Conservation (phyloP, 2,329 filamentous ascomycete species). For the Cordyceps cicadae region DNA sequence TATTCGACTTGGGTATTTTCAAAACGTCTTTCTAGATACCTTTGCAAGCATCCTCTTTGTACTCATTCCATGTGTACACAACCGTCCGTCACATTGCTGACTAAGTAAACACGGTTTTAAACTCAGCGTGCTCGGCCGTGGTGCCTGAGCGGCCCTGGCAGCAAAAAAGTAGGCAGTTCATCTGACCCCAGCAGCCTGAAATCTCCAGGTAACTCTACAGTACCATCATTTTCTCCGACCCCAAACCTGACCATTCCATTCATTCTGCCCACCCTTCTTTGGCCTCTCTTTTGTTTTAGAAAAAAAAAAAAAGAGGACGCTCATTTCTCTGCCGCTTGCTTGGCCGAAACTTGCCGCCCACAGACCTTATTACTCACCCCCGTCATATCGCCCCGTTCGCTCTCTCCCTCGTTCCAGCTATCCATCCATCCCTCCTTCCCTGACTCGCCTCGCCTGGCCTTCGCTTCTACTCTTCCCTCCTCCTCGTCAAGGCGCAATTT, state of each 20-base stretch:
- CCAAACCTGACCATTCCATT: not conserved
- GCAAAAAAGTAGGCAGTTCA: not conserved
- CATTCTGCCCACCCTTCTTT: not conserved
- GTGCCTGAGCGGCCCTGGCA: too few relatives aligned
- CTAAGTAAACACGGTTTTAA: too few relatives aligned
- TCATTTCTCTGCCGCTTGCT: too few relatives aligned
- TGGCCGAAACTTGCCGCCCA: too few relatives aligned
- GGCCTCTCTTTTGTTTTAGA: not conserved
- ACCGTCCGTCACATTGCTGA: too few relatives aligned
- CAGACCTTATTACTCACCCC: not conserved
- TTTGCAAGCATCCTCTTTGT: too few relatives aligned
- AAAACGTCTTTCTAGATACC: too few relatives aligned
- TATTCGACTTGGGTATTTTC: too few relatives aligned
- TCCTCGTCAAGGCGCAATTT: conserved; percentile 11
- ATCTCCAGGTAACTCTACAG: not conserved
- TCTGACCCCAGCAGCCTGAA: not conserved
- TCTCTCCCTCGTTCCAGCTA: not conserved
- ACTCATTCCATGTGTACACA: too few relatives aligned
- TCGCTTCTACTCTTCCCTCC: not conserved
- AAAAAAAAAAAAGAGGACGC: too few relatives aligned
- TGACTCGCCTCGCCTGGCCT: not conserved
- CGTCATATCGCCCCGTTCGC: conserved; percentile 7
- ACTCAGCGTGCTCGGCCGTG: too few relatives aligned
- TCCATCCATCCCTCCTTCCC: not conserved
- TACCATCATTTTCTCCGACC: not conserved